These are phyloP conservation scores for Baudoinia panamericana DNA, from an alignment of 495 filamentous ascomycete genomes.

Conservation along the genomic window DNA sequence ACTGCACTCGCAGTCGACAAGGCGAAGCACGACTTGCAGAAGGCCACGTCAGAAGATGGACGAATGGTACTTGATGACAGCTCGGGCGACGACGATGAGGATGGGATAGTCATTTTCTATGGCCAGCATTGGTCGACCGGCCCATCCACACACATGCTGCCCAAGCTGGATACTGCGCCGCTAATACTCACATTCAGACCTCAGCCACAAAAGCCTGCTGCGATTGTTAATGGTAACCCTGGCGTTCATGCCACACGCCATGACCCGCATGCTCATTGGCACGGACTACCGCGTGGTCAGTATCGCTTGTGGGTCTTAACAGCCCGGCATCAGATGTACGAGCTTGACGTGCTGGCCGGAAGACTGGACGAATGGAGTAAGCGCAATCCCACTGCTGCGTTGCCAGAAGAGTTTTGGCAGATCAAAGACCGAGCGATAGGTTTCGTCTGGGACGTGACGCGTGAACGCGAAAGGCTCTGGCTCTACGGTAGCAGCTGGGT, in stretches of 20 bases:
- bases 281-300: slow-evolving; percentile 33
- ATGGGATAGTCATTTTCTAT: slow-evolving; percentile 19
- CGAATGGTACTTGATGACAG: slow-evolving; percentile 39
- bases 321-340: slow-evolving; percentile 56
- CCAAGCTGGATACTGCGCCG: slow-evolving; percentile 57
- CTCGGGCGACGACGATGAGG: slow-evolving; percentile 21
- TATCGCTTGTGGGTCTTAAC: slow-evolving; percentile 64
- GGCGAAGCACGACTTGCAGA: slow-evolving; percentile 23
- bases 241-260: slow-evolving; percentile 34
- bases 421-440: slow-evolving; percentile 69
- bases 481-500: slow-evolving; percentile 74
- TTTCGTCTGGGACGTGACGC: slow-evolving; percentile 64
- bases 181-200: slow-evolving; percentile 67
- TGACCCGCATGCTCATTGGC: slow-evolving; percentile 36
- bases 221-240: slow-evolving; percentile 33
- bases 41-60: slow-evolving; percentile 31
- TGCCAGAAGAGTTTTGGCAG: slow-evolving; percentile 58
- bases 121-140: slow-evolving; percentile 53
- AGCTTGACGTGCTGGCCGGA: slow-evolving; percentile 64
- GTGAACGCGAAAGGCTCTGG: slow-evolving; percentile 55
- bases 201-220: slow-evolving; percentile 23
- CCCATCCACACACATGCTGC: slow-evolving; percentile 55
- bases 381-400: slow-evolving; percentile 57
- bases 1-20: slow-evolving; percentile 24
- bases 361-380: slow-evolving; percentile 72